Evolutionary conservation across 116 monocot genomes (phyloP).

Genomic region (Posidonia oceanica): DNA sequence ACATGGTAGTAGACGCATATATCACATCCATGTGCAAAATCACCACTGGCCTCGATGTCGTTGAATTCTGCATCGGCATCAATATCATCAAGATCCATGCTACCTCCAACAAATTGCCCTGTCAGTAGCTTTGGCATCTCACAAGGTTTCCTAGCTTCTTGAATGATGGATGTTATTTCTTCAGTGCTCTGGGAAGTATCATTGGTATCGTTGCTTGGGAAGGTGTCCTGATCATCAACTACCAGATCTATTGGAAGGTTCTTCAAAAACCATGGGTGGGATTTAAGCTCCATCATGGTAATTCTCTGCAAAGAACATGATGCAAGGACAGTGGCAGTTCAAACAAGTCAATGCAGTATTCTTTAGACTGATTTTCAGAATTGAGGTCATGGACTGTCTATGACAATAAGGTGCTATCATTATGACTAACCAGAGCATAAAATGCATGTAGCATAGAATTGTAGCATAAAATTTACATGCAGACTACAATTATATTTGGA

Average conservation of each 20-base stretch:
- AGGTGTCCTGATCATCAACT: constrained; percentile 22
- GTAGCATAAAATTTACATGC: no score
- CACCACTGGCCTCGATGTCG: constrained; percentile 51
- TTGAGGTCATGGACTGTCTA: no score
- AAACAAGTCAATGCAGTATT: no score
- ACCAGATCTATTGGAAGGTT: constrained; percentile 56
- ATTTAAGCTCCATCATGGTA: constrained; percentile 64
- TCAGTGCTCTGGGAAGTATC: constrained; percentile 40
- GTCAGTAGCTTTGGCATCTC: constrained; percentile 12
- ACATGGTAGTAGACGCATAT: no score
- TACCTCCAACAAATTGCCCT: constrained; percentile 25
- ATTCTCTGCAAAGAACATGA: constrained; percentile 45
- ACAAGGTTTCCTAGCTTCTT: constrained; percentile 52
- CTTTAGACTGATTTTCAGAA: no score
- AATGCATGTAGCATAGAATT: no score
- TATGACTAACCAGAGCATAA: no score
- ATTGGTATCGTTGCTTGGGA: background rate
- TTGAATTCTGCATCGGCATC: constrained; percentile 39
- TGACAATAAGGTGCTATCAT: no score
- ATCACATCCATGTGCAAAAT: constrained; percentile 11
- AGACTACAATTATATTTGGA: no score
- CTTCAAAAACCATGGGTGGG: constrained; percentile 78
- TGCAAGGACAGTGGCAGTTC: background rate
- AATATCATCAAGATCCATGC: constrained; percentile 36
- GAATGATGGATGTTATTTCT: constrained; percentile 54